Evolutionary conservation across 345 rosid species (phyloP).

Genomic region (Lepidium didymum): DNA sequence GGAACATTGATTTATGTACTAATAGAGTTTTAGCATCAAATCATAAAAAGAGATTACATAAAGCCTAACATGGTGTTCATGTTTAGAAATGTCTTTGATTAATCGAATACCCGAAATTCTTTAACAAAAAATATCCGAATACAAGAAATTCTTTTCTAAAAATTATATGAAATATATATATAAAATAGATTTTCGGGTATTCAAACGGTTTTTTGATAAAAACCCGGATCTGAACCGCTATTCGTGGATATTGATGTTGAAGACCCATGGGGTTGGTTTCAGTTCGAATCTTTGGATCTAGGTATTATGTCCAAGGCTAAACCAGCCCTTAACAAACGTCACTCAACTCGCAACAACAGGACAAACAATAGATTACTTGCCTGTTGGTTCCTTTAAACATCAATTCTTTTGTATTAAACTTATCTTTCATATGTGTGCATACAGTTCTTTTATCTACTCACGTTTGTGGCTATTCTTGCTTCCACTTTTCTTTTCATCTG

Average conservation of each 20-base stretch:
- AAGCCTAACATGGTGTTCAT: background rate
- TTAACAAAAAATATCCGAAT: too few species aligned
- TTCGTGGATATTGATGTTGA: too few species aligned
- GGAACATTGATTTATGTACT: background rate
- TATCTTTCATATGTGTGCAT: background rate
- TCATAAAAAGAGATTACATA: background rate
- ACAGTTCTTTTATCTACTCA: background rate
- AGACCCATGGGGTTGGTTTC: too few species aligned
- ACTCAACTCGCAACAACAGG: background rate
- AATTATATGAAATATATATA: too few species aligned
- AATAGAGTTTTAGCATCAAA: background rate
- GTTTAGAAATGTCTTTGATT: background rate
- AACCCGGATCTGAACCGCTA: too few species aligned
- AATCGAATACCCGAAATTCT: too few species aligned
- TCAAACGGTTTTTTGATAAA: too few species aligned
- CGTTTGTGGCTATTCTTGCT: conserved; percentile 24
- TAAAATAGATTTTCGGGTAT: too few species aligned
- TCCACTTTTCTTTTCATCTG: background rate
- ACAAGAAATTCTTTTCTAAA: too few species aligned
- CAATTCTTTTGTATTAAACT: background rate
- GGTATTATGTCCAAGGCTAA: too few species aligned
- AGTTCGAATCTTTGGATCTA: too few species aligned
- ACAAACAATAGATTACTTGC: background rate
- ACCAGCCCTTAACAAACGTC: background rate
- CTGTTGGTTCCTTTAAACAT: background rate